Conservation (phyloP, 768 basidiomycete species). For the Rhodotorula toruloides region DNA sequence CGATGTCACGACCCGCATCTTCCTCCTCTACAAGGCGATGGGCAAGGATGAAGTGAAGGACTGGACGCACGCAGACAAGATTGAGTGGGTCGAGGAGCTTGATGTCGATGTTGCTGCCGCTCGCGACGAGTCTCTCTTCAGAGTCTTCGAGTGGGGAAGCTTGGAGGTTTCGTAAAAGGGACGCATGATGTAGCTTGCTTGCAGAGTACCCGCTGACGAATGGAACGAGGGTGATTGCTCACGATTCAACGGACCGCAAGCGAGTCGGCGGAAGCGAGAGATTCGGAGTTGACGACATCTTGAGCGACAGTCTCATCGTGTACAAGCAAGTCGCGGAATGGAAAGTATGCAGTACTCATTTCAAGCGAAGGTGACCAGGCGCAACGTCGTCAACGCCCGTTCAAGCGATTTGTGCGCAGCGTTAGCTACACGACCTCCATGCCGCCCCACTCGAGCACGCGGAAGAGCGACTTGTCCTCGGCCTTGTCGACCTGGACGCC, state of each 20-base stretch:
- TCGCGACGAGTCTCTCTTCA: not conserved
- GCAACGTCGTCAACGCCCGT: too few species aligned
- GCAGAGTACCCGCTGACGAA: too few species aligned
- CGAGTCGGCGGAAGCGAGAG: too few species aligned
- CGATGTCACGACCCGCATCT: conserved; percentile 46
- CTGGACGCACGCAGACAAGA: conserved; percentile 4
- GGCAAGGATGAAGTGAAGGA: not conserved
- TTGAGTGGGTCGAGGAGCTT: conserved; percentile 1
- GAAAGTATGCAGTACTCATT: too few species aligned
- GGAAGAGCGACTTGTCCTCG: not conserved
- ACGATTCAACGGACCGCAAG: too few species aligned
- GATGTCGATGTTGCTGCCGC: not conserved
- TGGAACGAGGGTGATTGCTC: too few species aligned
- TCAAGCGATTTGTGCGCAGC: too few species aligned
- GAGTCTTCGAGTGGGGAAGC: conserved; percentile 1
- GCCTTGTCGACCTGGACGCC: conserved; percentile 1
- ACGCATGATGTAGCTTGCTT: too few species aligned
- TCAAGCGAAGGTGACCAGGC: too few species aligned
- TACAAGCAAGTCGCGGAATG: too few species aligned
- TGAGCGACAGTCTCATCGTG: too few species aligned
- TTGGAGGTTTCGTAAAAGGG: not conserved
- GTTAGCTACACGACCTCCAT: conserved; percentile 2
- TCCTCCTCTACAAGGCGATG: not conserved
- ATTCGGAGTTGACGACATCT: too few species aligned
- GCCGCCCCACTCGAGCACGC: conserved; percentile 7